Base-by-base conservation (phyloP, 129 eudicot genomes). In the Apium graveolens region DNA sequence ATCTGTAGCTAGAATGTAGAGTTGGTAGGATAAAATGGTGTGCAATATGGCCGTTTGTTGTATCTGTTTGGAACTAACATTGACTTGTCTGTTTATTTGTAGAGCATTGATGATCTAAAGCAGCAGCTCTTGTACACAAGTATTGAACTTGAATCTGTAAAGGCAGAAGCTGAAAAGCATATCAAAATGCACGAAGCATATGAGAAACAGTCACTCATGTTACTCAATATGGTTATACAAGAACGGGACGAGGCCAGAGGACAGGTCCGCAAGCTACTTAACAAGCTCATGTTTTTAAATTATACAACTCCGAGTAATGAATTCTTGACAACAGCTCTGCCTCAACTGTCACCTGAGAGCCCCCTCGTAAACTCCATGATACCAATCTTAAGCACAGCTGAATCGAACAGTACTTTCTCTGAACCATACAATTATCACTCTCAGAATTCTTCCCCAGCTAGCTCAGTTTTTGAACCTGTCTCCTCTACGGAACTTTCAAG, bases 241-340 rank as follows among this genome's bases (percentile, higher is more conserved):
- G 95, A 95, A 85, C 84, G 99, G 80, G 97, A 95, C 83, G 95
- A 92, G 87, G 96, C 99, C 35, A 87, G 82, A 79, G 83, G 78
- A 12, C 90, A 88, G 76, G 82, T 92, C 21, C 86, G 85, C 16
- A 76, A 83, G 39, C 79, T 95, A 20, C 87, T 85, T 32, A 81
- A 77, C 84, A 88, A 86, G 41, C 34, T 86, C 17, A 80, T 31
- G 44, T 75, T 77, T 78, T 66, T 75, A 14, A 66, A 66, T 63
- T n/a, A 77, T 70, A 46, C 74, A 65, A 80, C 39, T 42, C 75
- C 74, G 7, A 60, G 1, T 70, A 34, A 48, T 37, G 66, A 53
- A 46, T 37, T 27, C 46, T 48, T 35, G 77, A 74, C 71, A 21
- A 62, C 46, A 60, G 16, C 13, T 26, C 70, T 80, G 57, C 86